Conservation (phyloP, 225 moss, liverwort and hornwort genomes). For the Sphagnum contortum region DNA sequence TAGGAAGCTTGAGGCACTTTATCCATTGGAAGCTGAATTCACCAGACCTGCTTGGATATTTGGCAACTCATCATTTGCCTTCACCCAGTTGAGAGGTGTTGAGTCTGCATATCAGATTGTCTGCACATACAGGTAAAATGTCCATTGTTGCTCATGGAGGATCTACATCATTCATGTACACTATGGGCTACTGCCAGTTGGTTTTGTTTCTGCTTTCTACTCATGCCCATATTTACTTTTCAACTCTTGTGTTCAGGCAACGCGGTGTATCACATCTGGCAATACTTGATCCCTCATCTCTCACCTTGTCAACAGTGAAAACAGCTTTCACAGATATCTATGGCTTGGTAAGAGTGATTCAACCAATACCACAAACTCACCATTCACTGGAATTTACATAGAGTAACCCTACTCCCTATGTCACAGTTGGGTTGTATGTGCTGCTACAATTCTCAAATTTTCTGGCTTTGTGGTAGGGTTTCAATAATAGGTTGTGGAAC, state of each 20-base stretch:
- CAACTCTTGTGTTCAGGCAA: constrained; percentile 30
- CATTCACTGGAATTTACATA: no score
- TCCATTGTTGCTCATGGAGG: not conserved
- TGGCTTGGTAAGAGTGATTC: constrained; percentile 39
- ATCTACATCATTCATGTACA: no score
- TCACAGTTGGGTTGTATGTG: no score
- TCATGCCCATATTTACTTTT: no score
- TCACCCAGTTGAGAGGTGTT: constrained; percentile 25
- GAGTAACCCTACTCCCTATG: no score
- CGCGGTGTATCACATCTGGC: constrained; percentile 64
- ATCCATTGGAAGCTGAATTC: constrained; percentile 76
- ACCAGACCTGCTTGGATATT: constrained; percentile 72
- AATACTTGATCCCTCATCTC: constrained; percentile 37
- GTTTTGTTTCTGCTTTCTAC: not conserved
- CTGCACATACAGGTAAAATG: constrained; percentile 65
- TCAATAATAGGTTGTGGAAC: no score
- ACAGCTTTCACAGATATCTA: constrained; percentile 70
- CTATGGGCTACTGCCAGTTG: no score
- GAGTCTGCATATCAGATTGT: constrained; percentile 42
- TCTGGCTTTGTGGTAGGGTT: no score
- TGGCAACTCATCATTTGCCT: constrained; percentile 66
- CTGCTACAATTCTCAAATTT: no score
- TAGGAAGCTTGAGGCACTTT: constrained; percentile 50
- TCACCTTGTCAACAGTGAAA: constrained; percentile 40
- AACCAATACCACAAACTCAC: not conserved